Evolutionary conservation across 345 rosid genomes (phyloP), one percentile per base, ranked within the genome.

Genomic region (Ceriops zippeliana): DNA sequence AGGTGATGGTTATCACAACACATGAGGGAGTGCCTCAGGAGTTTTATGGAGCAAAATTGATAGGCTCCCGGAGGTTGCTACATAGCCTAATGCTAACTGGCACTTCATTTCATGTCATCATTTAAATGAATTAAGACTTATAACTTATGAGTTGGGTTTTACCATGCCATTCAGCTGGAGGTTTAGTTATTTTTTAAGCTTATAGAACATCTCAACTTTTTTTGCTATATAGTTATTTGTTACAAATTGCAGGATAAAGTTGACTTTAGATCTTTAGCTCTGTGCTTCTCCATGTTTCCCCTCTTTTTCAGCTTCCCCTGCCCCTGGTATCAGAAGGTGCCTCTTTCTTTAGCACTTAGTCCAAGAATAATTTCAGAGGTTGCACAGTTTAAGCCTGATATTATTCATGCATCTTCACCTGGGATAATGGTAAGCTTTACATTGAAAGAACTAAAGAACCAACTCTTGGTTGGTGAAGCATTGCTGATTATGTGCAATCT

Each of bases 381-480:
- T 77, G 97, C 99, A 21, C 77, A 81, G 68, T 95, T 95, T 78
- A 95, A 95, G 82, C 99, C 99, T 52, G 99, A 95, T 78, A 95
- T 95, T n/a, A 95, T 95, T 58, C 99, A 95, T 73, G 97, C 99
- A 75, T 88, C 97, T 24, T 95, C 99, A 59, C 99, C 99, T 28
- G 99, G 99, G 37, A 85, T 95, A 64, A 95, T 95, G 99, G 97
- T 91, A 78, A 52, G 70, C 62, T 72, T 53, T 38, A 38, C 22
- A 27, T 69, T 60, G 17, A 35, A 51, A 57, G 20, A 8, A 47
- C 6, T 22, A 27, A 17, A 16, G 47, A 32, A 65, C 11, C n/a
- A 27, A 58, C 21, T 37, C 63, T 60, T 62, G 5, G 16, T 42
- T 47, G 73, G 67, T 37, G 26, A 65, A 27, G 42, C 54, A 61